These are phyloP conservation scores for Quercus robur DNA, from an alignment of 306 rosid genomes.

Conservation along the genomic window DNA sequence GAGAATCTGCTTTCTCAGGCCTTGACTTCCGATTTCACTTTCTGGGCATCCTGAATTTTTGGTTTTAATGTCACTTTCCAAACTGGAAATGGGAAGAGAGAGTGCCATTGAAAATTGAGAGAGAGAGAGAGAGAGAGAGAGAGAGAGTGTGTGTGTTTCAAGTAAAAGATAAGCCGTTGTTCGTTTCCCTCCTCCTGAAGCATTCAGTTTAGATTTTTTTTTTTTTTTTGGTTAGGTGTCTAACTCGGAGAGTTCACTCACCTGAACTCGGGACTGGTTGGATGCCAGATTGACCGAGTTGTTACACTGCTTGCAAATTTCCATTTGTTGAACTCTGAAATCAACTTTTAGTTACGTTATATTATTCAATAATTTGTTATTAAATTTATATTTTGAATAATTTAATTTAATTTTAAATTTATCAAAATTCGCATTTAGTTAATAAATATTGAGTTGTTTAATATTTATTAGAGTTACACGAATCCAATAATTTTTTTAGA, in stretches of 20 bases:
- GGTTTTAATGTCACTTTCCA: slow-evolving; percentile 6
- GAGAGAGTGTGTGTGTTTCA: slow-evolving; percentile 1
- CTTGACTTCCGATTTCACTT: slow-evolving; percentile 43
- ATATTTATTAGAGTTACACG: too few species aligned
- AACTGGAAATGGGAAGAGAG: slow-evolving; percentile 18
- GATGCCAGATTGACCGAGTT: background rate
- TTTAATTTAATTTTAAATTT: too few species aligned
- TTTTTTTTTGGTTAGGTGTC: background rate
- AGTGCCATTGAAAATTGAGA: slow-evolving; percentile 30
- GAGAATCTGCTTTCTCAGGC: slow-evolving; percentile 55
- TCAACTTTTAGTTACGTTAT: fast-evolving
- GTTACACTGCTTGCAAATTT: too few species aligned
- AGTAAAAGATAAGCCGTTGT: slow-evolving; percentile 56
- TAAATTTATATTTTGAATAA: too few species aligned
- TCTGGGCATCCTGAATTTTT: slow-evolving; percentile 19
- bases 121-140: slow-evolving; percentile 17
- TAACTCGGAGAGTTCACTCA: background rate
- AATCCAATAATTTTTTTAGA: too few species aligned
- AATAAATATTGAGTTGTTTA: too few species aligned
- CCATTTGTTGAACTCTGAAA: too few species aligned
- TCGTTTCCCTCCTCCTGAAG: slow-evolving; percentile 54
- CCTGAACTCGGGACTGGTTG: background rate
- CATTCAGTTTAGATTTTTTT: slow-evolving; percentile 24
- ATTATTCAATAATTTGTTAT: too few species aligned
- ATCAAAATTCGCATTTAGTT: too few species aligned